Conservation (phyloP, 2,329 filamentous ascomycete species). For the Xylaria sp. region DNA sequence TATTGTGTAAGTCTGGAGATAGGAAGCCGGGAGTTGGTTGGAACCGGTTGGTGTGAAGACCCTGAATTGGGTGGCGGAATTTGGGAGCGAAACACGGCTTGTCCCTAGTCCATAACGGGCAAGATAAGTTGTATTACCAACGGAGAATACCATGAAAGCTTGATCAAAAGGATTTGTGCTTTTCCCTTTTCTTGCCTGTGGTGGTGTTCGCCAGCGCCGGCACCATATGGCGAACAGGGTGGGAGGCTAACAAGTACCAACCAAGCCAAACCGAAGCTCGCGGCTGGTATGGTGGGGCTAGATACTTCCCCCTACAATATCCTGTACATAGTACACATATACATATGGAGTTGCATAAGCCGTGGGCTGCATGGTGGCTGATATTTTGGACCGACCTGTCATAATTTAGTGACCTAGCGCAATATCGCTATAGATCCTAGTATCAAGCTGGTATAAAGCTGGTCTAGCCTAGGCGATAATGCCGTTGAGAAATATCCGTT, state of each 20-base stretch:
- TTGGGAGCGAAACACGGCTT: conserved; percentile 18
- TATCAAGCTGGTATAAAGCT: conserved; percentile 16
- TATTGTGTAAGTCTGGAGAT: conserved; percentile 19
- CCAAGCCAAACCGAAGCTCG: conserved; percentile 21
- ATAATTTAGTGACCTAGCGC: conserved; percentile 31
- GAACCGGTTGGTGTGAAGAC: conserved; percentile 7
- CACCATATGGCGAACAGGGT: conserved; percentile 25
- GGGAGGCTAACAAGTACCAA: conserved; percentile 13
- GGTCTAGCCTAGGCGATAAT: conserved; percentile 18
- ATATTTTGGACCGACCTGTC: conserved; percentile 27
- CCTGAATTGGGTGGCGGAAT: conserved; percentile 3
- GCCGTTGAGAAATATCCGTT: not conserved
- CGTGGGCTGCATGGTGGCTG: conserved; percentile 30
- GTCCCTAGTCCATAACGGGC: conserved; percentile 30
- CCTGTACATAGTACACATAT: conserved; percentile 24
- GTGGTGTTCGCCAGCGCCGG: conserved; percentile 26
- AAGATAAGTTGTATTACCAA: conserved; percentile 11
- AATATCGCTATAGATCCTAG: conserved; percentile 21
- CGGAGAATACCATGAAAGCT: conserved; percentile 4
- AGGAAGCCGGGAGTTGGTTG: conserved; percentile 12
- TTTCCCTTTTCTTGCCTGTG: conserved; percentile 2
- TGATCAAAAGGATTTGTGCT: conserved; percentile 12
- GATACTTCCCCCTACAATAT: conserved; percentile 11
- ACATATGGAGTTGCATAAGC: conserved; percentile 16
- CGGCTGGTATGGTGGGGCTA: conserved; percentile 31